Evolutionary conservation across 208 protist genomes (phyloP).

Genomic region (Wallacemonas sp.): DNA sequence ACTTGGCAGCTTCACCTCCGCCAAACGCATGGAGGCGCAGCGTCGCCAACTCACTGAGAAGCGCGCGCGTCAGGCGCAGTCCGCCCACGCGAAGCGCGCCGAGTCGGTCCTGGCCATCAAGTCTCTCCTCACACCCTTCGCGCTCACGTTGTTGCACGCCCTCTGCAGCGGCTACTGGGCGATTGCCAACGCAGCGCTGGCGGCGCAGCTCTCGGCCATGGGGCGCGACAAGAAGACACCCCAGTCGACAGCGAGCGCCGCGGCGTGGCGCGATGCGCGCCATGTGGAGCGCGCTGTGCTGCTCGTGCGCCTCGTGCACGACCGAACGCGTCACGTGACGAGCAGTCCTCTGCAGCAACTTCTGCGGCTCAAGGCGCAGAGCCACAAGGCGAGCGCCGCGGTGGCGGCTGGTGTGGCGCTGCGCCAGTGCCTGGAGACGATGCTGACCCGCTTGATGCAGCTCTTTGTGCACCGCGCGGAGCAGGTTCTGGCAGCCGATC

Average conservation of each 20-base stretch:
- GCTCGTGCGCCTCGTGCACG: constrained; percentile 58
- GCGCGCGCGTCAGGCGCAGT: not conserved
- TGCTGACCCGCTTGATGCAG: not conserved
- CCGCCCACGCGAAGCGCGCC: not conserved
- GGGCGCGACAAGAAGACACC: no score
- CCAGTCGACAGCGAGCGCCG: no score
- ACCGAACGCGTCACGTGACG: constrained; percentile 58
- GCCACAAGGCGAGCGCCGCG: not conserved
- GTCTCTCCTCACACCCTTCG: constrained; percentile 58
- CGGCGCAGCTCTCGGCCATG: constrained; percentile 2
- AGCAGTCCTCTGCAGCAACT: constrained; percentile 64
- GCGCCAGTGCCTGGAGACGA: constrained; percentile 6
- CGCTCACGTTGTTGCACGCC: constrained; percentile 55
- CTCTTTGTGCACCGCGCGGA: not conserved
- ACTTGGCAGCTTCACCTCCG: constrained; percentile 6
- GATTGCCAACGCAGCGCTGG: constrained; percentile 18
- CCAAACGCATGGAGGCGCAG: not conserved
- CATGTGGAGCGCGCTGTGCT: constrained; percentile 47
- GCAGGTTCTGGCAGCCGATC: not conserved
- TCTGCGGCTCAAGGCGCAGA: constrained; percentile 33
- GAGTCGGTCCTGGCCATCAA: constrained; percentile 13
- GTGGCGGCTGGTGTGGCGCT: constrained; percentile 4
- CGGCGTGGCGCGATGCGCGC: not conserved
- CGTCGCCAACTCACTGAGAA: not conserved
- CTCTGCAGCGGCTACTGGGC: constrained; percentile 39